Base-by-base conservation (phyloP, 805 yeast genomes). In the Lachancea sp. region DNA sequence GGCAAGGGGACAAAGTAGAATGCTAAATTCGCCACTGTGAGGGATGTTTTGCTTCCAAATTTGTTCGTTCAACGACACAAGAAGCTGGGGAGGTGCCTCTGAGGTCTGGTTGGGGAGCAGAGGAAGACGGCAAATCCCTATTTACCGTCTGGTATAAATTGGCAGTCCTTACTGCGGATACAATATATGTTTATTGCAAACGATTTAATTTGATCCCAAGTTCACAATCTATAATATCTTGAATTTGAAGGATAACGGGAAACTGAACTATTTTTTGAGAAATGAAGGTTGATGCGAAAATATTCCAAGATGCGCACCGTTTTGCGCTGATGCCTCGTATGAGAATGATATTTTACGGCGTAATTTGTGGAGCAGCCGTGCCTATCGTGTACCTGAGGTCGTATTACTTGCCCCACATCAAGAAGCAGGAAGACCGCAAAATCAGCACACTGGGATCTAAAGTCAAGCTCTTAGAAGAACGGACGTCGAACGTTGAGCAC, bases 321-420 rank as follows among this genome's bases (percentile, higher is more conserved):
- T 46, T 49, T 13, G 60, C 58, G 3, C 45, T 51, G 28, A 40
- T 36, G 24, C 62, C 62, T 0, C 48, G 51, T 17, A 49, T 56
- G 45, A 51, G 45, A 25, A 50, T 50, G 30, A 29, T 56, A 29
- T 43, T 56, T 46, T 29, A 56, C 22, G 63, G 60, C 7, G 30
- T 51, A 11, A 47, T 50, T 2, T 51, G 60, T 29, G 61, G 57
- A 21, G 58, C 61, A 3, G 45, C 52, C 23, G 51, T 57, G 3
- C 63, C 63, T 4, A 49, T 60, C 2, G 42, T 56, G 38, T 55
- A 55, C 26, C 29, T 49, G 22, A 42, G 53, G 24, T 40, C 45
- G 23, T 48, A 51, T 25, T 42, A 42, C 25, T 29, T 49, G n/a
- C 55, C 56, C 3, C 45, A 38, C 5, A 36, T 46, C 13, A 22